Evolutionary conservation across 192 early-diverging fungal species (phyloP).

Genomic region (Rhizoclosmatium sp.): DNA sequence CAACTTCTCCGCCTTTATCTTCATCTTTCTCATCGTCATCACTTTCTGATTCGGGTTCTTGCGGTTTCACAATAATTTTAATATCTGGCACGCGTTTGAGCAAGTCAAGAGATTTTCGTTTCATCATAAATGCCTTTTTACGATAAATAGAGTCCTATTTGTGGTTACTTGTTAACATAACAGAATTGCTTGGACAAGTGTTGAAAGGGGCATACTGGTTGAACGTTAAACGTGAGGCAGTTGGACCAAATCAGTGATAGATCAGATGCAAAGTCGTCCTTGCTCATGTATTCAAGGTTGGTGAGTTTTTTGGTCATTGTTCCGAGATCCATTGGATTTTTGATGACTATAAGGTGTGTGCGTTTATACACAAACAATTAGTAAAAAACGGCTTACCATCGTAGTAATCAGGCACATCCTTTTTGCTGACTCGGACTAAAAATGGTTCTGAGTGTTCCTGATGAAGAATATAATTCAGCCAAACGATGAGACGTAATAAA

Average conservation of each 20-base stretch:
- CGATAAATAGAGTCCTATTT: constrained; percentile 83
- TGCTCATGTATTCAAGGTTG: constrained; percentile 80
- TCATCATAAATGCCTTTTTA: constrained; percentile 83
- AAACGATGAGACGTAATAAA: background rate
- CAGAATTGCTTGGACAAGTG: background rate
- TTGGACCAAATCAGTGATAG: constrained; percentile 91
- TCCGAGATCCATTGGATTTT: constrained; percentile 94
- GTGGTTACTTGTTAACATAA: constrained; percentile 15
- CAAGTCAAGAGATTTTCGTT: constrained; percentile 74
- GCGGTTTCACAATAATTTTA: constrained; percentile 68
- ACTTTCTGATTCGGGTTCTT: constrained; percentile 66
- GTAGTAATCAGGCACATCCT: constrained; percentile 93
- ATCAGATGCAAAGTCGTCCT: constrained; percentile 87
- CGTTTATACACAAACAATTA: background rate
- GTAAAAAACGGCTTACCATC: constrained; percentile 60
- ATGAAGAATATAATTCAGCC: constrained; percentile 10
- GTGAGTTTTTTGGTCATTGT: constrained; percentile 91
- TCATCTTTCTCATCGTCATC: constrained; percentile 48
- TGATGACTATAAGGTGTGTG: constrained; percentile 70
- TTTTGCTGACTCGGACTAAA: constrained; percentile 82
- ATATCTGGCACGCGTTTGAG: constrained; percentile 87
- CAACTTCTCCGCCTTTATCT: background rate
- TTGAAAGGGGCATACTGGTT: constrained; percentile 54
- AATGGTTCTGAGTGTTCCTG: constrained; percentile 87
- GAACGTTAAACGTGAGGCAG: constrained; percentile 90